These are phyloP conservation scores for Fusarium falciforme DNA, from an alignment of 2,329 filamentous ascomycete genomes.

Conservation along the genomic window DNA sequence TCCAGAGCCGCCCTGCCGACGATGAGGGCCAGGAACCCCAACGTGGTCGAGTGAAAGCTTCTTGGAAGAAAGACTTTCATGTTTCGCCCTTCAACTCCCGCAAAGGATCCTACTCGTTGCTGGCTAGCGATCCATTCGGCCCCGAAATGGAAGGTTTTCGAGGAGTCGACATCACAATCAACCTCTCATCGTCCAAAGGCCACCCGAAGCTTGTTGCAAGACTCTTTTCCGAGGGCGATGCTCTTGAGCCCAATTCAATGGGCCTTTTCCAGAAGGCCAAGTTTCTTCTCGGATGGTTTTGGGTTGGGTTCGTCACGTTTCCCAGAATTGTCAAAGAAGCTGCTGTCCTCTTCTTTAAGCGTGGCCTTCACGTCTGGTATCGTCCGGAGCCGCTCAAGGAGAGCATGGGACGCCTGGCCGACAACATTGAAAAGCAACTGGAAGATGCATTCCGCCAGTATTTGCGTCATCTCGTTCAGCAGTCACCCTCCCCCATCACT, in stretches of 20 bases:
- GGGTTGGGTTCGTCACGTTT: slow-evolving; percentile 74
- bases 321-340: slow-evolving; percentile 74
- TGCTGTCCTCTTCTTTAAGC: slow-evolving; percentile 64
- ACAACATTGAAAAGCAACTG: slow-evolving; percentile 58
- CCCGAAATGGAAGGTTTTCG: slow-evolving; percentile 51
- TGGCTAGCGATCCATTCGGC: slow-evolving; percentile 58
- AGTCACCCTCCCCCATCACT: slow-evolving; percentile 55
- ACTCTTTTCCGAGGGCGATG: slow-evolving; percentile 63
- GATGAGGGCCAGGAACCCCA: background rate
- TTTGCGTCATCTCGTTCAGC: slow-evolving; percentile 60
- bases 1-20: background rate
- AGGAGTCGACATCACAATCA: slow-evolving; percentile 69
- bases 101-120: slow-evolving; percentile 65
- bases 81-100: slow-evolving; percentile 80
- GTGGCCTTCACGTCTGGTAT: slow-evolving; percentile 72
- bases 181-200: slow-evolving; percentile 68
- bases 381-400: slow-evolving; percentile 70
- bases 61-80: slow-evolving; percentile 79
- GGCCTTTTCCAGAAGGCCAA: slow-evolving; percentile 52
- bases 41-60: slow-evolving; percentile 55
- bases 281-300: slow-evolving; percentile 71
- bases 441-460: slow-evolving; percentile 62
- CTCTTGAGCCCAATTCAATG: slow-evolving; percentile 63
- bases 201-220: slow-evolving; percentile 71
- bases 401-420: slow-evolving; percentile 66